Base-by-base conservation (phyloP, 495 filamentous ascomycete species). In the Niebla homalea region DNA sequence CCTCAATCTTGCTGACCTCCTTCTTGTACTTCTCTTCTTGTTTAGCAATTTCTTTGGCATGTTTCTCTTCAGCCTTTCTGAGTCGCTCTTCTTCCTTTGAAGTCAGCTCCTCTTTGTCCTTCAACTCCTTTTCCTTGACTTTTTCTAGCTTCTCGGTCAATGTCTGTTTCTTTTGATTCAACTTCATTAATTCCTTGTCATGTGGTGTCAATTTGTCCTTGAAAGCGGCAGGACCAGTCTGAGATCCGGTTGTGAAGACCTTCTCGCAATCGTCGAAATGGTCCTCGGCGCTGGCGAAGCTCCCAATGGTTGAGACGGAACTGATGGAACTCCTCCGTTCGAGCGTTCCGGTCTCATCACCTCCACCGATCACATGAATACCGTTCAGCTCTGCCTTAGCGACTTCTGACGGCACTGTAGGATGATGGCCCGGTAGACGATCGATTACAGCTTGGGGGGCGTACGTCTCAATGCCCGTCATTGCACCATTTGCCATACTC, bases 131-230 rank as follows among this genome's bases (percentile, higher is more conserved):
- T 51, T 60, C 69, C 38, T 69, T 67, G 40, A 72, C 60, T 41
- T 67, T 62, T 12, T 75, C 64, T 0, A 94, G 67, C 57, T 88
- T 86, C 36, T 80, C 76, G 19, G 88, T 77, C 2, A 86, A 69
- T 49, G 83, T 80, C 36, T 72, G 72, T 52, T 83, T 83, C 50
- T 81, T 78, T 6, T 81, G 71, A 12, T 85, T 74, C 1, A 94
- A 75, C 54, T 89, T 92, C 36, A 69, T 66, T 2, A 95, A 72
- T 10, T 92, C 85, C 52, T 81, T 84, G 29, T 89, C 80, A 52
- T 86, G 71, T 37, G 71, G 70, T 0, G 68, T 42, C 46, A 65
- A 63, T 39, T 58, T 58, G 29, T 55, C 38, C 48, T 56, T 49
- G n/a, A 46, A 32, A 14, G 47, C 53, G 19, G 39, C 21, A 14